Evolutionary conservation across 257 asterid species (phyloP).

Genomic region (Forsythia viridissima): DNA sequence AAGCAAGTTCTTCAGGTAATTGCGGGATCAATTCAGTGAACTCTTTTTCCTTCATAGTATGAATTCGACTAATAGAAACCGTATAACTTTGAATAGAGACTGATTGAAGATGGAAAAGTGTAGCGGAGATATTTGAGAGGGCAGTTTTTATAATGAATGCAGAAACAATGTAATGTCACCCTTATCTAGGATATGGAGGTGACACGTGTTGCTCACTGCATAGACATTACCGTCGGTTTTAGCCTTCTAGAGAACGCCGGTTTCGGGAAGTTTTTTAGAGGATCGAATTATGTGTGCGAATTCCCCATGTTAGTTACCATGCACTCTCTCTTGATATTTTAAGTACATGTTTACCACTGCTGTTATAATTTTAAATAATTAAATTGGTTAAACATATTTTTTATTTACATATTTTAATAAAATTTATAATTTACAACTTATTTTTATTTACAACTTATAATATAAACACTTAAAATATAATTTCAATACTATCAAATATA

Average conservation of each 20-base stretch:
- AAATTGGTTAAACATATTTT: too few relatives aligned
- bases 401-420: too few relatives aligned
- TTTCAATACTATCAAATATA: too few relatives aligned
- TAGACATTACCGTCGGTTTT: neutral
- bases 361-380: too few relatives aligned
- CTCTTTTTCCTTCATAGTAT: constrained; percentile 27
- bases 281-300: neutral
- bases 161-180: too few relatives aligned
- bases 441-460: too few relatives aligned
- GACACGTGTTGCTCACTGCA: neutral
- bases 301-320: neutral
- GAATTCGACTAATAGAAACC: neutral
- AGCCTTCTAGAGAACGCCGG: neutral
- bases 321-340: neutral
- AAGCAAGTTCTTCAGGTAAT: constrained; percentile 78
- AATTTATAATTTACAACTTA: too few relatives aligned
- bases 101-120: neutral
- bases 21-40: constrained; percentile 67
- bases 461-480: too few relatives aligned
- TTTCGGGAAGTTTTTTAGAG: neutral
- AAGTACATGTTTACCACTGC: too few relatives aligned
- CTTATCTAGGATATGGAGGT: neutral
- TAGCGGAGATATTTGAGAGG: neutral
- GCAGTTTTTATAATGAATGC: neutral
- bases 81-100: too few relatives aligned